Evolutionary conservation across 352 stramenopile species (phyloP).

Genomic region (Phytopythium chamaehyphon): DNA sequence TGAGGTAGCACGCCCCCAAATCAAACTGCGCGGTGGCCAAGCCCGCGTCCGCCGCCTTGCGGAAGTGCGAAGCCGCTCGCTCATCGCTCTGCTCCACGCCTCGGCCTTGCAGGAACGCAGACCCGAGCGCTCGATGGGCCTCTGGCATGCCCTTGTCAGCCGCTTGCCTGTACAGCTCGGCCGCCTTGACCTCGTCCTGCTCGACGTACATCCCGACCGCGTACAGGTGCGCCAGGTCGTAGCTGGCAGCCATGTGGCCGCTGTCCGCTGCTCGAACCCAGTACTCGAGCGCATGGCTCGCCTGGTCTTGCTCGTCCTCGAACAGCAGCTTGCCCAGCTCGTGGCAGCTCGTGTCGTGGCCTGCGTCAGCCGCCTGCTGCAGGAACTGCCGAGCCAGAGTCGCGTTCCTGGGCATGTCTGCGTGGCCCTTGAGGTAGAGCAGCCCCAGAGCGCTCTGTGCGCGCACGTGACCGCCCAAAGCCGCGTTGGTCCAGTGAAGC

Average conservation of each 20-base stretch:
- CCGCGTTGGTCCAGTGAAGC: slow-evolving; percentile 76
- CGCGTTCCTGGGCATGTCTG: slow-evolving; percentile 38
- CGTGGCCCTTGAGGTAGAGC: slow-evolving; percentile 63
- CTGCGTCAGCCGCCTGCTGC: slow-evolving; percentile 56
- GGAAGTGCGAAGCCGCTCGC: slow-evolving; percentile 52
- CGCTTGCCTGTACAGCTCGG: slow-evolving; percentile 55
- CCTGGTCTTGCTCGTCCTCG: slow-evolving; percentile 22
- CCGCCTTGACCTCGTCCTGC: slow-evolving; percentile 47
- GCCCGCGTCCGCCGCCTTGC: slow-evolving; percentile 53
- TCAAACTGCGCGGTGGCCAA: slow-evolving; percentile 69
- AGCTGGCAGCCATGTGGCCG: slow-evolving; percentile 69
- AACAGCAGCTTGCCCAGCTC: slow-evolving; percentile 75
- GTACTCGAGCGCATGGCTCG: slow-evolving; percentile 53
- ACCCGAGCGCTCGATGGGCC: slow-evolving; percentile 58
- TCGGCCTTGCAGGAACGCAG: slow-evolving; percentile 42
- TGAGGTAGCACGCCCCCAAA: slow-evolving; percentile 73
- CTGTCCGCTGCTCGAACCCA: slow-evolving; percentile 53
- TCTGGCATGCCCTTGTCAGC: slow-evolving; percentile 65
- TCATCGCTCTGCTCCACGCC: slow-evolving; percentile 22
- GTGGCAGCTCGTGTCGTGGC: slow-evolving; percentile 66
- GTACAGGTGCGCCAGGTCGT: slow-evolving; percentile 76
- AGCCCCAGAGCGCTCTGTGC: slow-evolving; percentile 68
- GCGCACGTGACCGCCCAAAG: slow-evolving; percentile 62
- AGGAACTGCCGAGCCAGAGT: slow-evolving; percentile 49
- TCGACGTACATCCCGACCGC: slow-evolving; percentile 60